Conservation (phyloP, 1,284 basidiomycete species). For the Ganoderma leucocontextum region DNA sequence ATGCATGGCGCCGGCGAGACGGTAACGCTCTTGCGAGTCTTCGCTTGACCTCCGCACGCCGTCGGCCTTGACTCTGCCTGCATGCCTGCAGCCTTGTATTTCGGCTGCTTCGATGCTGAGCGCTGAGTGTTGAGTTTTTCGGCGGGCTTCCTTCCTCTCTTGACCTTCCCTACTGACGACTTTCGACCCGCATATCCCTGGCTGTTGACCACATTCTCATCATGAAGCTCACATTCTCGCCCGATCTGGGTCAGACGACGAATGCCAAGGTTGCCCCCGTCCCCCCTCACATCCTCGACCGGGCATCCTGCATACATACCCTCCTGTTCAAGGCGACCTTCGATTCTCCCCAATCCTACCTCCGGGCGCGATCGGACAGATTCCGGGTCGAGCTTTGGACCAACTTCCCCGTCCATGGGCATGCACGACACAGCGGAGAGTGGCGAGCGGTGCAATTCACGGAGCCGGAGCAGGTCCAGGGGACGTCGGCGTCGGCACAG, state of each 20-base stretch:
- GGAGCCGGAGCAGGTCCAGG: constrained; percentile 8
- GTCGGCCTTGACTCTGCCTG: constrained; percentile 1
- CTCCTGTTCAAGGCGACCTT: constrained; percentile 40
- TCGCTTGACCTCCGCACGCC: background rate
- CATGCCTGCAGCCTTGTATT: background rate
- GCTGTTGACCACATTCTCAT: constrained; percentile 3
- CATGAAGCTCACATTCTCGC: constrained; percentile 35
- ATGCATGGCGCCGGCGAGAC: constrained; percentile 1
- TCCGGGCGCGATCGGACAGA: constrained; percentile 35
- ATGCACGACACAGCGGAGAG: constrained; percentile 29
- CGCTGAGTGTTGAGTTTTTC: background rate
- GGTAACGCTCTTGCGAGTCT: background rate
- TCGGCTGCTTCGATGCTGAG: background rate
- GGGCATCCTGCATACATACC: constrained; percentile 22
- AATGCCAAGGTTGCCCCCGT: constrained; percentile 28
- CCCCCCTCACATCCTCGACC: constrained; percentile 22
- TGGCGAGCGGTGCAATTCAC: constrained; percentile 39
- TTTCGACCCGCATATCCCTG: constrained; percentile 19
- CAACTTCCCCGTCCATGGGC: constrained; percentile 36
- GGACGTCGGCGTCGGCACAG: background rate
- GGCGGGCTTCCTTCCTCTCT: background rate
- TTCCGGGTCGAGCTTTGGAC: constrained; percentile 43
- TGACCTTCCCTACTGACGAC: background rate
- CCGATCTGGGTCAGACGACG: constrained; percentile 30
- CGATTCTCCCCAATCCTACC: constrained; percentile 34